Evolutionary conservation across 164 flowering plant genomes (phyloP).

Genomic region (Dillenia suffruticosa): DNA sequence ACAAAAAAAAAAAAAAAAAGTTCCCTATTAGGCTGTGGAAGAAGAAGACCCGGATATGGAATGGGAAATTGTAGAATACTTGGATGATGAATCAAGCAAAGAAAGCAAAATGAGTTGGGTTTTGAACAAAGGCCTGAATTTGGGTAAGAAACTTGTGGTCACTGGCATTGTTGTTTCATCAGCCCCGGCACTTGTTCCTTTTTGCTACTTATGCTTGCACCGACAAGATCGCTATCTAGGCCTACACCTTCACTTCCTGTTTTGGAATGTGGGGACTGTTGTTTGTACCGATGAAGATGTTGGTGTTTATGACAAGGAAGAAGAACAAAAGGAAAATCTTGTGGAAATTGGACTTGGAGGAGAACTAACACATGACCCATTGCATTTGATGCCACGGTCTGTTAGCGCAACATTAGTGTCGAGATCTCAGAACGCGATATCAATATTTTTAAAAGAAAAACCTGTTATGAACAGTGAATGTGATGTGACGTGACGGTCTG

Average conservation of each 20-base stretch:
- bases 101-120: conserved; percentile 30
- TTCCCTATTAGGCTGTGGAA: too few species aligned
- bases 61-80: conserved; percentile 16
- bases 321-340: background rate
- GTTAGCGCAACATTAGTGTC: too few species aligned
- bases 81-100: background rate
- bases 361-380: too few species aligned
- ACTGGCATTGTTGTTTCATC: conserved; percentile 57
- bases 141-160: conserved; percentile 59
- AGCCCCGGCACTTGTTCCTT: conserved; percentile 66
- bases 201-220: conserved; percentile 64
- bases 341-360: conserved; percentile 7
- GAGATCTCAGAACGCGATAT: too few species aligned
- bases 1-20: too few species aligned
- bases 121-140: conserved; percentile 29
- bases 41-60: conserved; percentile 21
- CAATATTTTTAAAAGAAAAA: too few species aligned
- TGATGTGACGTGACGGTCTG: too few species aligned
- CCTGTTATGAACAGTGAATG: too few species aligned
- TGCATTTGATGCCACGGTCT: too few species aligned
- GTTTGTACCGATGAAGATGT: conserved; percentile 6
- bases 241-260: conserved; percentile 14
- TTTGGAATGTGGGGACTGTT: conserved; percentile 2
- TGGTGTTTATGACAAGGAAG: background rate
- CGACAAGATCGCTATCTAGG: conserved; percentile 46